Percentiles rank a stretch among this genome's conserved stretches.
Evolutionary conservation across 768 basidiomycete species (phyloP).

Genomic region (Russula ochroleuca): DNA sequence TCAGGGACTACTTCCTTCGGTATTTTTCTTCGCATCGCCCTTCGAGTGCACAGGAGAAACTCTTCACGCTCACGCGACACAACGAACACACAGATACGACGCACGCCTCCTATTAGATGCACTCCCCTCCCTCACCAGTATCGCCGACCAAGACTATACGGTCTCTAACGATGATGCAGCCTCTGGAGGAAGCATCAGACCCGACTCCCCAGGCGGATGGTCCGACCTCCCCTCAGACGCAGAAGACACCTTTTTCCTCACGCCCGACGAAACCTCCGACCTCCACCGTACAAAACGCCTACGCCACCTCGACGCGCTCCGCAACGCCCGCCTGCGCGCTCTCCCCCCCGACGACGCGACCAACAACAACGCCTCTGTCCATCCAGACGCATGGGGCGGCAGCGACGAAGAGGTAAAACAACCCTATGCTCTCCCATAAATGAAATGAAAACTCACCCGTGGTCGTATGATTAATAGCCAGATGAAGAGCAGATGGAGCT

Average conservation of each 20-base stretch:
- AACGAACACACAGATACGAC: conserved; percentile 59
- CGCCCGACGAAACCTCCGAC: conserved; percentile 60
- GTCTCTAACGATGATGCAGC: not conserved
- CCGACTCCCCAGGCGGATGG: conserved; percentile 63
- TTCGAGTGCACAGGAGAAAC: not conserved
- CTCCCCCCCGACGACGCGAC: conserved; percentile 38
- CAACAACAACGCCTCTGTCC: not conserved
- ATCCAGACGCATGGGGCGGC: conserved; percentile 51
- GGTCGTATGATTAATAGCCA: conserved; percentile 40
- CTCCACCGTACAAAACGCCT: conserved; percentile 66
- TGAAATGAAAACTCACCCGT: too few relatives aligned
- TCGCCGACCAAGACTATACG: not conserved
- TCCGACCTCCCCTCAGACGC: conserved; percentile 79
- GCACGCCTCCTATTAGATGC: conserved; percentile 68
- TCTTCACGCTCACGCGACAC: not conserved
- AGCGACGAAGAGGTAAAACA: conserved; percentile 77
- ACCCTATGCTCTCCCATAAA: too few relatives aligned
- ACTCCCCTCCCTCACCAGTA: conserved; percentile 31
- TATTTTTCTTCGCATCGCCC: not conserved
- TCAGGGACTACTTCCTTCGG: not conserved
- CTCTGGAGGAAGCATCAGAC: conserved; percentile 27
- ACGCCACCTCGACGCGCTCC: conserved; percentile 50
- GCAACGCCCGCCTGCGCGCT: conserved; percentile 64
- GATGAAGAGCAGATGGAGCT: conserved; percentile 55
- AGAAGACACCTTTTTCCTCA: conserved; percentile 82